Percentiles rank a stretch among this genome's conserved stretches.
Evolutionary conservation across 768 basidiomycete species (phyloP).

Genomic region (Brasilioporus rufonigricans): DNA sequence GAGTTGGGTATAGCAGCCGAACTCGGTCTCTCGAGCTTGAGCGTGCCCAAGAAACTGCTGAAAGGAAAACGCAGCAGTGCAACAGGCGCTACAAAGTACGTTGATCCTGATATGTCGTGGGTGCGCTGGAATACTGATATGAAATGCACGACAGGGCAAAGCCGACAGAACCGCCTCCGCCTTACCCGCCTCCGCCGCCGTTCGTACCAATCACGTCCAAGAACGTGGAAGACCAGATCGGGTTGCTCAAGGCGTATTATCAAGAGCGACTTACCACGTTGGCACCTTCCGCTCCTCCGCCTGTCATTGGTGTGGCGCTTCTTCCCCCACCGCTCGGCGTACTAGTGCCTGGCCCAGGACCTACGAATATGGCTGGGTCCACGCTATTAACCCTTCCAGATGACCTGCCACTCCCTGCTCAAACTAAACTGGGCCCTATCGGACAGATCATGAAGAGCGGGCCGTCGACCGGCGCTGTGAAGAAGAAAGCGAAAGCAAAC

Average conservation of each 20-base stretch:
- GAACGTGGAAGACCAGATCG: conserved; percentile 77
- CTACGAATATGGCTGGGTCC: background rate
- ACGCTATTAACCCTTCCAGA: conserved; percentile 50
- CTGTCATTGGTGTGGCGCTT: conserved; percentile 16
- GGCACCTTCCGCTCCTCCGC: conserved; percentile 28
- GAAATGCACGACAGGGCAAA: conserved; percentile 43
- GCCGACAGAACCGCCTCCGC: conserved; percentile 72
- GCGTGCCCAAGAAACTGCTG: conserved; percentile 75
- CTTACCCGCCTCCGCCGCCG: conserved; percentile 81
- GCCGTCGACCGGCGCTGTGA: conserved; percentile 43
- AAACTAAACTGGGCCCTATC: conserved; percentile 74
- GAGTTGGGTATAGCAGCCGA: conserved; percentile 89
- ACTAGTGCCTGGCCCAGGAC: background rate
- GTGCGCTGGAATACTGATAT: conserved; percentile 1
- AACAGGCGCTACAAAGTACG: conserved; percentile 48
- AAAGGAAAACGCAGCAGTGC: conserved; percentile 53
- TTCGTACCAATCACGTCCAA: conserved; percentile 69
- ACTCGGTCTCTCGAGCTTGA: conserved; percentile 72
- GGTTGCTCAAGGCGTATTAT: conserved; percentile 78
- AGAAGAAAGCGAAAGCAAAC: conserved; percentile 53
- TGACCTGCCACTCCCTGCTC: conserved; percentile 55
- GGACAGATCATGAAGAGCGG: conserved; percentile 67
- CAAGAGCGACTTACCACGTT: conserved; percentile 51
- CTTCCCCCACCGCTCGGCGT: conserved; percentile 10
- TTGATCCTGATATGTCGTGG: conserved; percentile 14